Evolutionary conservation across 495 filamentous ascomycete genomes (phyloP), one percentile per base, ranked within the genome.

Genomic region (Tuber microsphaerosporum): DNA sequence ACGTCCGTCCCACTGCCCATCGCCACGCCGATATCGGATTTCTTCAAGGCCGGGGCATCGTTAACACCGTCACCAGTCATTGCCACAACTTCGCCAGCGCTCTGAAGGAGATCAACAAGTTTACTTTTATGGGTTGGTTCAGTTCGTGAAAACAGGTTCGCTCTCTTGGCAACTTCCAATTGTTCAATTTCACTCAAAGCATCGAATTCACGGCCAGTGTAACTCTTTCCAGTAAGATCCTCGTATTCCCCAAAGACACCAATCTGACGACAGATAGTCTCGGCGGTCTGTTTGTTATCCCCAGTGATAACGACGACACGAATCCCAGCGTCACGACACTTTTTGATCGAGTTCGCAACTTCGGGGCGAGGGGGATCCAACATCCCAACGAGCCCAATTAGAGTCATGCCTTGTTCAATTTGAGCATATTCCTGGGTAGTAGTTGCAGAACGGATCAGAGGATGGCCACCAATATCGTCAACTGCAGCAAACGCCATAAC

Each of bases 41-140:
- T 97, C 89, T 99, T 99, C 81, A 99, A 88, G 26, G 96, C 96
- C 61, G 96, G 96, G 2, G 96, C 96, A 86, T 99, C 96, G 82
- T 99, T 99, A 84, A 99, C 96, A 83, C 96, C 96, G 83, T 99
- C 96, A 80, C 96, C 96, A 75, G 96, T 99, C 96, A 99, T 99
- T 77, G 96, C 96, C 75, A 99, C 96, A 42, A 99, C 96, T 83
- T 98, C 93, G 77, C 93, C 92, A 77, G 92, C 86, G 41, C 92
- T 92, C 84, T 99, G 96, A 74, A 99, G 91, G 43, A 98, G 90
- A 84, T 99, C 96, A 68, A 99, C 94, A 42, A 99, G 89, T 85
- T 92, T 93, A 10, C 92, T 94, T 87, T 99, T 99, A 87, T 99
- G 96, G 42, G 86, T 87, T 56, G 96, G 96, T 84, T 99, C 96